Evolutionary conservation across 2,329 filamentous ascomycete genomes (phyloP), one percentile per base, ranked within the genome.

Genomic region (Fusarium sororula): DNA sequence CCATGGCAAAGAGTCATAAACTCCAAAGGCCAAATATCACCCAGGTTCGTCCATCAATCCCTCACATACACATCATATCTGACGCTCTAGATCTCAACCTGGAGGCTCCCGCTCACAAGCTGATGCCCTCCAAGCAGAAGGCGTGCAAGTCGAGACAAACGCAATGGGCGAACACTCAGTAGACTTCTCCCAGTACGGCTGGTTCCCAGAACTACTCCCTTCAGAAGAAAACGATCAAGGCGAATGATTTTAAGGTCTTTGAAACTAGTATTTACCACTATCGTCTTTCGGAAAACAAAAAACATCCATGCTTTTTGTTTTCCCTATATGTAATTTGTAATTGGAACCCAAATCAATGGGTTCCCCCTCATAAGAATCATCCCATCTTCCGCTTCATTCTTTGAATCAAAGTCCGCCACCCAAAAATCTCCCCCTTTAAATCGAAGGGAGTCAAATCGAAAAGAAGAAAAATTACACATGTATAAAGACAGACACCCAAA

Each of bases 1-100:
- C 96, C 96, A 0, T 98, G 96, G 96, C 96, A 98, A 85, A 87
- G 96, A 66, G 94, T 98, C 68, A 93, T 98, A 80, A 98, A 96
- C 81, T 85, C 94, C 20, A 96, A 93, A 82, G 95, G 96, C 28
- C 86, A 90, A 67, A 97, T 98, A 75, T 97, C 95, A 50, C 93
- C 93, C 13, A 90, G 95, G 94, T 96, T 55, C 26, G 74, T 58
- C 9, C 37, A 20, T 17, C 38, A 30, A 10, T 15, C 11, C 20
- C 14, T 41, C 17, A 14, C 13, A 1, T 28, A 10, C 18, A 7
- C 2, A 1, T 42, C 15, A 20, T 9, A 14, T 24, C 68, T 73
- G 18, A 77, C 45, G 35, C 4, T 5, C 3, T 41, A 89, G 87
- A 64, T 88, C 87, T 32, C 85, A 86, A 50, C 86, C 87, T 6